Base-by-base conservation (phyloP, 805 yeast species). In the Candida awuae region DNA sequence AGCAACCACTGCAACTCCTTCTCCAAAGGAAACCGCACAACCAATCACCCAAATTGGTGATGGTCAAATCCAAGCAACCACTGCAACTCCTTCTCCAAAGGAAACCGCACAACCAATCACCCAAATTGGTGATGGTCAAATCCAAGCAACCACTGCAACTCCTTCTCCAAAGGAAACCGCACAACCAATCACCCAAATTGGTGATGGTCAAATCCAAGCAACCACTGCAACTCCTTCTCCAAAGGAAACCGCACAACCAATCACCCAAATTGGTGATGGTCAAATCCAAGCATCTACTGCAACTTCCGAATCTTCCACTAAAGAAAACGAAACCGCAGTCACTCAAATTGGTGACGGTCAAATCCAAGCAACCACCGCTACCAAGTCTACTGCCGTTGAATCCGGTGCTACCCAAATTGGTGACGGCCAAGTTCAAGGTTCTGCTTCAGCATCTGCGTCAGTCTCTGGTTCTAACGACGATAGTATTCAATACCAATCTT, bases 371-470 rank as follows among this genome's bases (percentile, higher is more conserved):
- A 51, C 70, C 28, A 55, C 72, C 32, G 40, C 62, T 17, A 46
- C 67, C 15, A 66, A 59, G 35, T 51, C 66, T 21, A 27, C 33
- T 18, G 34, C 50, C 65, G n/a, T n/a, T n/a, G n/a, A n/a, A 32
- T 50, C 70, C 28, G 54, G 70, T 32, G 43, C 62, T 19, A 45
- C 67, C 16, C 80, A 73, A 61, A 73, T 75, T 43, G 66, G 67
- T 49, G 81, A 75, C 47, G 80, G 80, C 50, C 80, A 75, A 61
- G 63, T 73, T 55, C 79, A 74, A 58, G 66, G 67, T 31, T 60
- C 69, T 40, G 50, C 70, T 23, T 16, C 41, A 42, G 62, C 52
- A 25, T 56, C 51, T 42, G 47, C 66, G 13, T 51, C 67, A 16
- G 48, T 63, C 8, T 45, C 67, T 32, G 51, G 58, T 13, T 56